Percentiles rank a stretch among this genome's conserved stretches.
phyloP scores from a whole-genome alignment of 192 early-diverging fungal genomes.

The Coemansia sp. region DNA sequence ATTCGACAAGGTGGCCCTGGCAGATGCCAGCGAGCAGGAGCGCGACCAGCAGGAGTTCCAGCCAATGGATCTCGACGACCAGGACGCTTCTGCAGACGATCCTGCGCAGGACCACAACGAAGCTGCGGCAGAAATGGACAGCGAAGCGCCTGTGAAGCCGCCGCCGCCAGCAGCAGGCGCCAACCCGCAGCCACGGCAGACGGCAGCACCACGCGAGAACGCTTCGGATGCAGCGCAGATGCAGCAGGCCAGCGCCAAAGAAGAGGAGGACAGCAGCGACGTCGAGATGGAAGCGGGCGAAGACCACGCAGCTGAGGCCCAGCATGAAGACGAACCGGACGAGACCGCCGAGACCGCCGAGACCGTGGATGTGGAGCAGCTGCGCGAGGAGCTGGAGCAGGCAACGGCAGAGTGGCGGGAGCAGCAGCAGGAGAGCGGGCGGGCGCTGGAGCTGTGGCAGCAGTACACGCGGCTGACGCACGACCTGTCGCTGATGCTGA shows the following conservation, averaged over 20 bases:
- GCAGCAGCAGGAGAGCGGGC: slow-evolving; percentile 57
- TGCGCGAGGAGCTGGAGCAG: slow-evolving; percentile 78
- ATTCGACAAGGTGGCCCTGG: slow-evolving; percentile 61
- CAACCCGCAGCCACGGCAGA: slow-evolving; percentile 17
- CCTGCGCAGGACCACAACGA: background rate
- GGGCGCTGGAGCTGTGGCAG: slow-evolving; percentile 75
- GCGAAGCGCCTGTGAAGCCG: background rate
- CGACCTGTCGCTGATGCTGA: slow-evolving; percentile 85
- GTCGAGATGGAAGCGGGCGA: slow-evolving; percentile 26
- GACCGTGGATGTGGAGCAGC: slow-evolving; percentile 59
- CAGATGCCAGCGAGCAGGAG: slow-evolving; percentile 64
- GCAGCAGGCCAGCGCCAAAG: slow-evolving; percentile 41
- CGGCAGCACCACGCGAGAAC: slow-evolving; percentile 9
- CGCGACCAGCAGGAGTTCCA: slow-evolving; percentile 43
- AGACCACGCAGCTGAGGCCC: slow-evolving; percentile 34
- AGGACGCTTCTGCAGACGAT: slow-evolving; percentile 17
- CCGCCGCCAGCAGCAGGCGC: slow-evolving; percentile 3
- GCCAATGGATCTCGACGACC: slow-evolving; percentile 66
- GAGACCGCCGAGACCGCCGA: slow-evolving; percentile 2
- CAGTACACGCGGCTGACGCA: slow-evolving; percentile 85
- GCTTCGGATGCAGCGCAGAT: slow-evolving; percentile 30
- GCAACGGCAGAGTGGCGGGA: slow-evolving; percentile 71
- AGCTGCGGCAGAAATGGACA: background rate
- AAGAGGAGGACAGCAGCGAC: slow-evolving; percentile 30
- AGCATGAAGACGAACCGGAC: slow-evolving; percentile 47